These are phyloP conservation scores for Chaetomiaceae sp. DNA, from an alignment of 2,329 filamentous ascomycete genomes.

Conservation along the genomic window DNA sequence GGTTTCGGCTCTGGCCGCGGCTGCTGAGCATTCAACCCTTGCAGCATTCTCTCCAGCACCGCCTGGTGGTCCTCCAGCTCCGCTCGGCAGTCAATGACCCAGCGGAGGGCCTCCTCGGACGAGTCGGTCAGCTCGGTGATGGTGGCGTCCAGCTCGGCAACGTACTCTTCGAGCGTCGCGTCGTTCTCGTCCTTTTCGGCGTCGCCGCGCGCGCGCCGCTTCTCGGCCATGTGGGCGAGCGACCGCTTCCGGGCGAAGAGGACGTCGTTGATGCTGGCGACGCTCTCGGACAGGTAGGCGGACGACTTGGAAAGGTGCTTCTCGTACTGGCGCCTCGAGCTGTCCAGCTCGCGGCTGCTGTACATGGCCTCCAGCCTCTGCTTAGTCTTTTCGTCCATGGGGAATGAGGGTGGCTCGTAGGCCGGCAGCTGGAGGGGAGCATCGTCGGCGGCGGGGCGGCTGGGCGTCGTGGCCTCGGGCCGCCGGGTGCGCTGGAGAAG, in stretches of 20 bases:
- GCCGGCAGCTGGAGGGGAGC: slow-evolving; percentile 38
- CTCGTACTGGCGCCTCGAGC: slow-evolving; percentile 35
- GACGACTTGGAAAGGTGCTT: slow-evolving; percentile 43
- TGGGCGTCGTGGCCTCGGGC: slow-evolving; percentile 4
- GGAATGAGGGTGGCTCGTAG: slow-evolving; percentile 46
- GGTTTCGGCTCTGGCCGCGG: slow-evolving; percentile 20
- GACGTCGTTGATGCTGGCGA: slow-evolving; percentile 47
- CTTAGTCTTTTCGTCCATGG: slow-evolving; percentile 35
- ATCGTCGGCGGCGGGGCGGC: not conserved
- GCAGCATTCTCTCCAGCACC: slow-evolving; percentile 36
- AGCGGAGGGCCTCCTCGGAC: slow-evolving; percentile 44
- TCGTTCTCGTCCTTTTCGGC: slow-evolving; percentile 22
- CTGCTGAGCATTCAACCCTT: slow-evolving; percentile 25
- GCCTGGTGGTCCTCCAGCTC: slow-evolving; percentile 46
- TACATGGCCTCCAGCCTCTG: slow-evolving; percentile 35
- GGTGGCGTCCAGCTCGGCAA: slow-evolving; percentile 34
- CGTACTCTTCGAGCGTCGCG: slow-evolving; percentile 34
- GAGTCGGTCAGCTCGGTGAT: slow-evolving; percentile 40
- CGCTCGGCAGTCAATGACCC: slow-evolving; percentile 45
- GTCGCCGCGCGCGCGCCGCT: slow-evolving; percentile 31
- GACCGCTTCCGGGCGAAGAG: slow-evolving; percentile 31
- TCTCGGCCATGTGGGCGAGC: slow-evolving; percentile 31
- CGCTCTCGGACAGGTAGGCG: slow-evolving; percentile 39
- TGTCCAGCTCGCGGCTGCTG: slow-evolving; percentile 34
- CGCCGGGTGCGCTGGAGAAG: slow-evolving; percentile 20